Evolutionary conservation across 2,329 filamentous ascomycete genomes (phyloP), one percentile per base, ranked within the genome.

Genomic region (Escovopsis sp.): DNA sequence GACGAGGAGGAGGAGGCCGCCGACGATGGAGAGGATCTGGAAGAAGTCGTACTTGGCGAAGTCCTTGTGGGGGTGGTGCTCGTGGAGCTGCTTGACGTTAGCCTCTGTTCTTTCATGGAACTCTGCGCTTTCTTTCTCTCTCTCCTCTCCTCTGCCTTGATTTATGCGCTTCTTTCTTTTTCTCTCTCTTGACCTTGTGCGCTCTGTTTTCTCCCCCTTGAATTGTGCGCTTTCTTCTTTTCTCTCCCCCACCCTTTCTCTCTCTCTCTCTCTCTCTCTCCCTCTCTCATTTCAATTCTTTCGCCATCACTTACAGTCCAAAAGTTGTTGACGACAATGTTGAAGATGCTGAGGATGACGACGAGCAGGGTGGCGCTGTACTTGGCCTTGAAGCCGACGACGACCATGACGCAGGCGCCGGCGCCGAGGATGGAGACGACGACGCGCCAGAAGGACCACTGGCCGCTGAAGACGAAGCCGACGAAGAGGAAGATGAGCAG

Each of bases 21-120:
- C 91, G 51, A 96, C 89, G 60, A 98, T 98, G 40, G 91, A 98
- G 42, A 98, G 74, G 55, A 96, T 95, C 72, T 98, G 91, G 80
- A 98, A 98, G 74, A 98, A 98, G 64, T 98, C 91, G 76, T 98
- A 98, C 70, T 98, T 98, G 72, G 91, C 91, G 60, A 98, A 98
- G 66, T 98, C 91, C 77, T 96, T 96, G 74, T 96, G 89, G 39
- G 91, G 91, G 71, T 98, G 91, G 69, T 94, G 84, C 52, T 89
- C 83, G 70, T 96, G 89, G 51, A 98, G 85, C 84, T 94, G 51
- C 14, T 20, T 20, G 20, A 20, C 20, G 20, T 20, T 20, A 20
- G 20, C 20, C 20, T 20, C 20, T 20, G 3, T 20, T 5, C 5
- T 20, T n/a, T n/a, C n/a, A n/a, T n/a, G n/a, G n/a, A n/a, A n/a